Evolutionary conservation across 208 protist genomes (phyloP).

Genomic region (Giardia muris): DNA sequence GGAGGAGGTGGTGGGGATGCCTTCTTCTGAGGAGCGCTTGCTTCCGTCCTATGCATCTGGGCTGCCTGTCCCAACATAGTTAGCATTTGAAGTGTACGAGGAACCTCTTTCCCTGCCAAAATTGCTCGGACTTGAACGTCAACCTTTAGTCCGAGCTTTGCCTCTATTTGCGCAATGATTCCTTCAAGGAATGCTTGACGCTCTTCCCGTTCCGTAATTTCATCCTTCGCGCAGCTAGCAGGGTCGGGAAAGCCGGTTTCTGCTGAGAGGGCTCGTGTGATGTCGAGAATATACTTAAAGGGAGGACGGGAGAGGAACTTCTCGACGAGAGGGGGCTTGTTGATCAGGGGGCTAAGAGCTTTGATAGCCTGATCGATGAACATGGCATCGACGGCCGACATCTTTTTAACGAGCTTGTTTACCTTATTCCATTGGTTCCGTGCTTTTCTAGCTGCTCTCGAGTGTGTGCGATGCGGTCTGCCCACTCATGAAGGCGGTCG

Average conservation of each 20-base stretch:
- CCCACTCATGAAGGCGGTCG: background rate
- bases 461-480: background rate
- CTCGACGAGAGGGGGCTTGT: background rate
- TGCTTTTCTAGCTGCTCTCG: background rate
- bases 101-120: background rate
- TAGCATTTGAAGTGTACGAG: background rate
- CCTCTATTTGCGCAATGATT: background rate
- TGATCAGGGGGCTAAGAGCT: background rate
- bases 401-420: too few relatives aligned
- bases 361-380: background rate
- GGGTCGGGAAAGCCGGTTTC: background rate
- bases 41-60: background rate
- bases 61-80: background rate
- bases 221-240: background rate
- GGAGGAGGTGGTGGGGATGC: background rate
- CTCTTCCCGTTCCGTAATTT: background rate
- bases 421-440: too few relatives aligned
- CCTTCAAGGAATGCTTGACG: background rate
- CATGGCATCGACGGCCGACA: background rate
- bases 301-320: background rate
- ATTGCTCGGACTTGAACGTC: background rate
- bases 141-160: background rate
- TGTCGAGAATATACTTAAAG: background rate
- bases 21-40: background rate
- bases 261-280: background rate